A percentile compares a stretch with the other conserved stretches of the same genome.
These are phyloP conservation scores for Wickerhamiella sergipiensis DNA, from an alignment of 805 yeast genomes.

Conservation along the genomic window DNA sequence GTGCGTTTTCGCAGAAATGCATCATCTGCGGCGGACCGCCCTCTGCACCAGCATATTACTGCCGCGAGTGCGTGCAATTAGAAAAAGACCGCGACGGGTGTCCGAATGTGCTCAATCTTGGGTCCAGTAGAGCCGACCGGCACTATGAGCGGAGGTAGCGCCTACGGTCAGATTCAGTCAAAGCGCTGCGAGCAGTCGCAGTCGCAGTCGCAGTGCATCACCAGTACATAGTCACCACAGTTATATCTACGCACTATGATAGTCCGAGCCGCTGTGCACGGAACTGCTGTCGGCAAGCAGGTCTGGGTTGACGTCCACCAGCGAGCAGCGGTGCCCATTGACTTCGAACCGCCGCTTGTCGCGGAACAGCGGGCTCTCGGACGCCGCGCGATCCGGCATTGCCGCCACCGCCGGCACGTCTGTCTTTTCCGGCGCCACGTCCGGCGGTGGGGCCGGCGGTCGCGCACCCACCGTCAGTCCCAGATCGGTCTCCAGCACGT, in stretches of 20 bases:
- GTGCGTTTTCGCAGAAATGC: conserved; percentile 70
- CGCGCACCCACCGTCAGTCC: conserved; percentile 3
- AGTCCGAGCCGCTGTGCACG: conserved; percentile 15
- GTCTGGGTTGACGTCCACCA: conserved; percentile 23
- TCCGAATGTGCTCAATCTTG: conserved; percentile 70
- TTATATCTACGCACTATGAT: conserved; percentile 42
- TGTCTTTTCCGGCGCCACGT: not conserved
- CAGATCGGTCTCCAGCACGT: conserved; percentile 24
- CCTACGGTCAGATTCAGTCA: too few species aligned
- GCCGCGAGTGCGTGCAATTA: conserved; percentile 65
- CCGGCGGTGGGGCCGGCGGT: not conserved
- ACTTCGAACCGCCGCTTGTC: conserved; percentile 17
- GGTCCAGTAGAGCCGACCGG: conserved; percentile 42
- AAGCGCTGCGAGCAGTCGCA: too few species aligned
- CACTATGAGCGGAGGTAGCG: not conserved
- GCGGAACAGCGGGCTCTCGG: conserved; percentile 3
- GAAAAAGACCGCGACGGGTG: conserved; percentile 89
- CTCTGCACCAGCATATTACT: conserved; percentile 61
- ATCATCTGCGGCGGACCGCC: conserved; percentile 63
- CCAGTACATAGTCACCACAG: too few species aligned
- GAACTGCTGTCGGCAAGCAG: conserved; percentile 5
- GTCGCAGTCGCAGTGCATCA: too few species aligned
- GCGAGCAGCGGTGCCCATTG: conserved; percentile 21
- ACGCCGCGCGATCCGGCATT: not conserved
- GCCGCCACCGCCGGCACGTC: not conserved